phyloP scores from a whole-genome alignment of 441 rosid genomes.

The Pelargonium citronellum region DNA sequence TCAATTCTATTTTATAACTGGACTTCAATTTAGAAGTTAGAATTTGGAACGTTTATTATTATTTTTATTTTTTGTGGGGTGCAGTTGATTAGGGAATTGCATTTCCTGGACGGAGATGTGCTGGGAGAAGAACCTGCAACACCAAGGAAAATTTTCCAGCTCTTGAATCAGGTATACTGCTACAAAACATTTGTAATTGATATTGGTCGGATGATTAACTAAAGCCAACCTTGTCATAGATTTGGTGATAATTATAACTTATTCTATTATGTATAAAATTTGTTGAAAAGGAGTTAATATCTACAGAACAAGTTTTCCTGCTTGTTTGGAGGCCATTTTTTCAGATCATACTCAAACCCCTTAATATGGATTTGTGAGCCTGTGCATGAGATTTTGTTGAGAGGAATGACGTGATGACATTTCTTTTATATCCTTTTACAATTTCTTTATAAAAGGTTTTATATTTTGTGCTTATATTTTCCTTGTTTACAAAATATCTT shows the following conservation, averaged over 20 bases:
- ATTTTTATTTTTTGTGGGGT: not conserved
- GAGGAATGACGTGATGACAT: not conserved
- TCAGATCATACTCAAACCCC: not conserved
- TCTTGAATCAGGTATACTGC: slow-evolving; percentile 61
- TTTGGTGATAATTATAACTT: not conserved
- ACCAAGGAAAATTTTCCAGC: slow-evolving; percentile 79
- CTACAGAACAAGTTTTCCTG: not conserved
- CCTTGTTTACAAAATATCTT: too few relatives aligned
- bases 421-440: not conserved
- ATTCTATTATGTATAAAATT: not conserved
- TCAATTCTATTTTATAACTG: not conserved
- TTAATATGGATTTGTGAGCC: too few relatives aligned
- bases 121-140: slow-evolving; percentile 72
- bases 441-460: not conserved
- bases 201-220: not conserved
- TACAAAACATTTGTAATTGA: slow-evolving; percentile 5
- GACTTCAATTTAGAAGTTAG: not conserved
- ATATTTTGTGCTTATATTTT: not conserved
- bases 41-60: not conserved
- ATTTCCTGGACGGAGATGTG: slow-evolving; percentile 77
- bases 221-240: not conserved
- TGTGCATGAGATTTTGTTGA: not conserved
- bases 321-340: not conserved
- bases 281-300: not conserved
- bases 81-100: slow-evolving; percentile 72